Conservation (phyloP, 495 filamentous ascomycete species). For the Trichoderma gamsii region DNA sequence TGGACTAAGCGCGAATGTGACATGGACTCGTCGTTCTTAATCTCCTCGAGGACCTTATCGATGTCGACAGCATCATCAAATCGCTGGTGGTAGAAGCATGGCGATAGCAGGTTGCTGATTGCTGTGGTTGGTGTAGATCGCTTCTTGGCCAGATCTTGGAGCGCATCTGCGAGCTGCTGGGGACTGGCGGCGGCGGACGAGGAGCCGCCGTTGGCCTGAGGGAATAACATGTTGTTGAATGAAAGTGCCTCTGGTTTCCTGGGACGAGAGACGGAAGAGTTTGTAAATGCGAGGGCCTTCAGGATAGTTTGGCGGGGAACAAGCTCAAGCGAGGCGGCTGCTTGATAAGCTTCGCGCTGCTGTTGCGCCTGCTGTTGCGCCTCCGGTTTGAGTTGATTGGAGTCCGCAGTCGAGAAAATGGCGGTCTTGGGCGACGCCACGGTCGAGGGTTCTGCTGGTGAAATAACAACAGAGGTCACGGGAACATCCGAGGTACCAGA, state of each 20-base stretch:
- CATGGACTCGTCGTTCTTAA: constrained; percentile 79
- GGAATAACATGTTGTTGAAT: constrained; percentile 46
- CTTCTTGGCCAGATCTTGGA: constrained; percentile 54
- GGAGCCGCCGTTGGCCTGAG: constrained; percentile 28
- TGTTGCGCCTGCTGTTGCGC: constrained; percentile 39
- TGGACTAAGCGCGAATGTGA: constrained; percentile 90
- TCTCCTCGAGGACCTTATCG: constrained; percentile 91
- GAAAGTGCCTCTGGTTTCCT: constrained; percentile 53
- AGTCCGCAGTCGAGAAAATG: neutral
- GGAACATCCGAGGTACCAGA: neutral
- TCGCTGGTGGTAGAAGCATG: constrained; percentile 94
- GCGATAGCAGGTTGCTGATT: constrained; percentile 68
- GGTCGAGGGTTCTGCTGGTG: neutral
- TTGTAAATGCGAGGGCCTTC: constrained; percentile 61
- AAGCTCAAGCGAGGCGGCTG: constrained; percentile 51
- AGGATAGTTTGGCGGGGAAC: constrained; percentile 81
- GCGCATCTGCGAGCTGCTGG: constrained; percentile 58
- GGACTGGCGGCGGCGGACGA: constrained; percentile 27
- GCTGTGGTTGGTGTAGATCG: constrained; percentile 51
- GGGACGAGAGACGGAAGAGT: constrained; percentile 53
- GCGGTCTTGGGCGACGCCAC: constrained; percentile 11
- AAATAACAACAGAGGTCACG: neutral
- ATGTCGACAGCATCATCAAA: constrained; percentile 96
- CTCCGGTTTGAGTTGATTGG: neutral
- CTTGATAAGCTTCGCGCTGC: constrained; percentile 43